Conservation (phyloP, 495 filamentous ascomycete species). For the Amphirosellinia nigrospora region DNA sequence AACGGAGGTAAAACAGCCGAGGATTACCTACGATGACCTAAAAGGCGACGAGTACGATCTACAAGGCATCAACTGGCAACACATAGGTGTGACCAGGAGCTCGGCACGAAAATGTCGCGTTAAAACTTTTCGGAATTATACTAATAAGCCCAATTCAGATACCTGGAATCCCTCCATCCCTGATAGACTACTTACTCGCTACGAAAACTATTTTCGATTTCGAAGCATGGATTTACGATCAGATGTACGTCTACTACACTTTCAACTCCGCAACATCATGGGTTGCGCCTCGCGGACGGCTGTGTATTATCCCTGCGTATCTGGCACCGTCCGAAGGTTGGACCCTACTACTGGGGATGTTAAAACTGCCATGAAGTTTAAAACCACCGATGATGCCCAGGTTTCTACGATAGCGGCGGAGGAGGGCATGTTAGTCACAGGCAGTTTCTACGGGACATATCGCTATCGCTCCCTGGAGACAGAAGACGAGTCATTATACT, state of each 20-base stretch:
- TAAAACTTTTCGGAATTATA: slow-evolving; percentile 64
- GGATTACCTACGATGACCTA: slow-evolving; percentile 53
- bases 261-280: slow-evolving; percentile 87
- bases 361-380: slow-evolving; percentile 66
- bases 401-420: slow-evolving; percentile 76
- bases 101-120: slow-evolving; percentile 65
- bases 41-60: slow-evolving; percentile 69
- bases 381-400: slow-evolving; percentile 51
- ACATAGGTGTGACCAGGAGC: slow-evolving; percentile 64
- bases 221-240: slow-evolving; percentile 70
- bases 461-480: slow-evolving; percentile 64
- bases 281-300: slow-evolving; percentile 74
- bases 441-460: slow-evolving; percentile 84
- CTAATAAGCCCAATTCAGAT: slow-evolving; percentile 50
- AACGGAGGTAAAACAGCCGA: slow-evolving; percentile 5
- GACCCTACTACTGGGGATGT: slow-evolving; percentile 57
- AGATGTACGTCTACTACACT: slow-evolving; percentile 74
- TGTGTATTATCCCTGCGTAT: slow-evolving; percentile 70
- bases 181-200: slow-evolving; percentile 46
- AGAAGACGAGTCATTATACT: slow-evolving; percentile 48
- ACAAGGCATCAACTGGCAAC: slow-evolving; percentile 80
- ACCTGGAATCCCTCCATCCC: slow-evolving; percentile 43
- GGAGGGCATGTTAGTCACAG: slow-evolving; percentile 74
- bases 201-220: slow-evolving; percentile 70
- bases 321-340: slow-evolving; percentile 59